These are phyloP conservation scores for Lathyrus tuberosus DNA, from an alignment of 306 rosid species.

Conservation along the genomic window DNA sequence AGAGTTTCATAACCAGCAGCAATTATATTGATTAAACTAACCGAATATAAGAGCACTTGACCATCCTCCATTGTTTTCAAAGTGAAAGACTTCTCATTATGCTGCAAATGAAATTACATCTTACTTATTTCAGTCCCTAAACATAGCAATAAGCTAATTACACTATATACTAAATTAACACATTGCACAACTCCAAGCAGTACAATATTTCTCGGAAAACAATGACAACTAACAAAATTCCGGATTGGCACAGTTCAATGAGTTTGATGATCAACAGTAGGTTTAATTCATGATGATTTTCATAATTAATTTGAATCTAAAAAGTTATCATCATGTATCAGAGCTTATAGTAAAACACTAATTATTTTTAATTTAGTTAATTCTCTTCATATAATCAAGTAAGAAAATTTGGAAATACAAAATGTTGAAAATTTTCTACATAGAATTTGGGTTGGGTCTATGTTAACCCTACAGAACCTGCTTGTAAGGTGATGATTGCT, in stretches of 20 bases:
- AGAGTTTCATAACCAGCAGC: constrained; percentile 29
- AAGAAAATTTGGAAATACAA: constrained; percentile 22
- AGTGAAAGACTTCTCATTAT: constrained; percentile 83
- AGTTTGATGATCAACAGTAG: constrained; percentile 20
- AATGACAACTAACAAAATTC: constrained; percentile 21
- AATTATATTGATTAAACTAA: constrained; percentile 47
- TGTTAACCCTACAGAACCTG: too few relatives aligned
- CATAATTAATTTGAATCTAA: not conserved
- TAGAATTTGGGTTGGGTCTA: too few relatives aligned
- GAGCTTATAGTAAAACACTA: not conserved
- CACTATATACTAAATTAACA: constrained; percentile 18
- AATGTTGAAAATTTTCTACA: constrained; percentile 5
- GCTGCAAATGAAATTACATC: constrained; percentile 57
- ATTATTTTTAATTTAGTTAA: not conserved
- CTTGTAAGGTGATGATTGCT: too few relatives aligned
- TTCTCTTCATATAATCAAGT: constrained; percentile 19
- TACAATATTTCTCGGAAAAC: constrained; percentile 5
- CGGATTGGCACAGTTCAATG: not conserved
- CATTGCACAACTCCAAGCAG: constrained; percentile 31
- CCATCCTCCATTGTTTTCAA: constrained; percentile 99
- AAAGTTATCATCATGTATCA: not conserved
- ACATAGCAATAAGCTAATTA: constrained; percentile 26
- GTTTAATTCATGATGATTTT: constrained; percentile 9
- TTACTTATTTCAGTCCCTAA: constrained; percentile 20
- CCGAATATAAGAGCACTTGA: constrained; percentile 86